Base-by-base conservation (phyloP, 257 asterid genomes). In the Solanum piurae region DNA sequence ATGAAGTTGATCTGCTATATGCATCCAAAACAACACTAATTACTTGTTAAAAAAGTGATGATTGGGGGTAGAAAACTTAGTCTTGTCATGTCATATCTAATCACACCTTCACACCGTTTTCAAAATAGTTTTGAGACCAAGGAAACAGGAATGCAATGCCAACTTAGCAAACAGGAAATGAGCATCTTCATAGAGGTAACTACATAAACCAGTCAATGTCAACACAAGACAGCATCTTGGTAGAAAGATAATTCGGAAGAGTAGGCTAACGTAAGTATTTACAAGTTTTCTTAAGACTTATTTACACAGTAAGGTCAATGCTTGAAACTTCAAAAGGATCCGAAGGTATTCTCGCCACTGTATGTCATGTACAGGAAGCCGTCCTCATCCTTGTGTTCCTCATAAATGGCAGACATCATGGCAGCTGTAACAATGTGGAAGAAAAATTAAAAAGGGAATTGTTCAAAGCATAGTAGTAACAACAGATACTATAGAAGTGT, bases 351-450 rank as follows among this genome's bases (percentile, higher is more conserved):
- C 90, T 93, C 95, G 3, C 95, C 95, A 33, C 95, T 93, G 91
- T 93, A 93, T 60, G 92, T 93, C 95, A 93, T 93, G 90, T 93
- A 91, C 13, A 93, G 91, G 90, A 93, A 93, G 84, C 95, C 94
- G 31, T 93, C 95, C 89, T 91, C 94, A 34, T 93, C 95, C 90
- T 90, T 91, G 80, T 91, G 88, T 62, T 93, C 95, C 90, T 93
- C 95, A 44, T 93, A 93, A 73, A 93, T 91, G 68, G 95, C 92
- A 55, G 95, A 91, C 95, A 93, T 91, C 95, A 93, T 93, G 12
- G 92, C 93, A 90, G 95, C 95, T 93, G 94, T 85, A 84, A 77
- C 46, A 31, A 52, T 42, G 74, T 14, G 44, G n/a, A 42, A 18
- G 12, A 13, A 52, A 6, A 37, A 86, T 27, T 2, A 13, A 12